Conservation (phyloP, 1,284 basidiomycete species). For the Cutaneotrichosporon curvatum region DNA sequence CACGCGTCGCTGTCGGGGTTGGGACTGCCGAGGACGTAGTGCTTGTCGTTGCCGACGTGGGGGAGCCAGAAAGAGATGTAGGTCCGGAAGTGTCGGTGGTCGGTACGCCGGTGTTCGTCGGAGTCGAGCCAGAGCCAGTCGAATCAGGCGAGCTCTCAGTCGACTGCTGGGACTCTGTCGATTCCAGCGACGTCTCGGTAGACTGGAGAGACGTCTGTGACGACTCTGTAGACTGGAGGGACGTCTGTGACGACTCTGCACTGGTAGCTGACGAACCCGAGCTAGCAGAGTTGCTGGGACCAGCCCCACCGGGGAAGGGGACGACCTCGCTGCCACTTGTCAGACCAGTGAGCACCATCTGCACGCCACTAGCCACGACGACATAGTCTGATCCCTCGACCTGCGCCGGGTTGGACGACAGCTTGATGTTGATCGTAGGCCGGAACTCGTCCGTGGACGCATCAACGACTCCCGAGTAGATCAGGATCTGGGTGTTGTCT, state of each 20-base stretch:
- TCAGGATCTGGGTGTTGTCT: constrained; percentile 55
- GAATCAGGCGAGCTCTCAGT: no score
- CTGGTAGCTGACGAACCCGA: no score
- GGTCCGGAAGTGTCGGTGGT: no score
- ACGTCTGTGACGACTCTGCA: no score
- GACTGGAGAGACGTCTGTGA: no score
- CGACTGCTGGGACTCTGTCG: no score
- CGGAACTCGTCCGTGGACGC: constrained; percentile 63
- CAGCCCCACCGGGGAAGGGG: no score
- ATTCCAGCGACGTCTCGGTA: no score
- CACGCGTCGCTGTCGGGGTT: constrained; percentile 14
- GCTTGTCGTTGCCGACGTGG: constrained; percentile 4
- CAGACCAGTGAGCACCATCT: constrained; percentile 57
- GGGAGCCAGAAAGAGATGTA: background rate
- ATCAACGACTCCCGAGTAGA: constrained; percentile 77
- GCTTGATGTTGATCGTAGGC: constrained; percentile 64
- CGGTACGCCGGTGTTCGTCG: no score
- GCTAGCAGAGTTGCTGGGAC: no score
- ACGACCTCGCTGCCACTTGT: background rate
- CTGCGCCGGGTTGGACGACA: constrained; percentile 57
- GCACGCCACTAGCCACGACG: constrained; percentile 71
- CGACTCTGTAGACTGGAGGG: no score
- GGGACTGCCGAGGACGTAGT: constrained; percentile 15
- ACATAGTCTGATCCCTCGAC: constrained; percentile 63
- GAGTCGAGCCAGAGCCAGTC: no score